Conservation (phyloP, 192 early-diverging fungal genomes). For the Polychytrium aggregatum region DNA sequence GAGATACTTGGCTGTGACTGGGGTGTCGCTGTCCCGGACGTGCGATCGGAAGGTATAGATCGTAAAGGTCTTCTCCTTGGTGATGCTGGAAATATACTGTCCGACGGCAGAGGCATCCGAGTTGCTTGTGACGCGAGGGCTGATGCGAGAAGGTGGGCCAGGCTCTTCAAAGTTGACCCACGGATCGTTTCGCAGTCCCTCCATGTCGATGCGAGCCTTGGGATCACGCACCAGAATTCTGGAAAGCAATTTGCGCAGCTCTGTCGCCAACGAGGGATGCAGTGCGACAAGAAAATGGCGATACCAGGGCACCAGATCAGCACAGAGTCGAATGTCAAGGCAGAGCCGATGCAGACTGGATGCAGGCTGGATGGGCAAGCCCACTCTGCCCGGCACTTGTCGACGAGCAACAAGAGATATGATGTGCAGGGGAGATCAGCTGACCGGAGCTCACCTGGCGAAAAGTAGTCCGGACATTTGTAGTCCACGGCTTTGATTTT, state of each 20-base stretch:
- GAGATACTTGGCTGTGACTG: too few species aligned
- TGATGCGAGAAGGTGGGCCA: conserved; percentile 24
- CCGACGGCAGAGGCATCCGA: conserved; percentile 23
- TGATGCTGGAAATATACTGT: conserved; percentile 38
- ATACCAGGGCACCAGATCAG: too few species aligned
- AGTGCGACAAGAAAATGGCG: not conserved
- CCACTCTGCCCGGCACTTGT: too few species aligned
- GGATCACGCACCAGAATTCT: conserved; percentile 49
- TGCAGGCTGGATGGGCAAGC: too few species aligned
- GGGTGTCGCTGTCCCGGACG: too few species aligned
- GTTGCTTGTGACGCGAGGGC: conserved; percentile 25
- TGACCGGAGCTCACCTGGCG: conserved; percentile 18
- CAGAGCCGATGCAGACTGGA: too few species aligned
- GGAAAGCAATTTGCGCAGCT: conserved; percentile 30
- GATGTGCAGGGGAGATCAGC: conserved; percentile 2
- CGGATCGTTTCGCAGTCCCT: conserved; percentile 33
- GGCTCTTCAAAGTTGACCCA: conserved; percentile 52
- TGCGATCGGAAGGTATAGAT: conserved; percentile 32
- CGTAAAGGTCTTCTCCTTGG: conserved; percentile 28
- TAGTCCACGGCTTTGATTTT: conserved; percentile 52
- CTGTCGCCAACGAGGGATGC: too few species aligned
- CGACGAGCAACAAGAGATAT: too few species aligned
- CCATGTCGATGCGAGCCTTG: conserved; percentile 34
- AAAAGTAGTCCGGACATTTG: conserved; percentile 47
- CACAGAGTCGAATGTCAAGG: too few species aligned